A percentile compares a stretch with the other conserved stretches of the same genome.
Conservation (phyloP, 441 rosid species). For the Capsella rubella region DNA sequence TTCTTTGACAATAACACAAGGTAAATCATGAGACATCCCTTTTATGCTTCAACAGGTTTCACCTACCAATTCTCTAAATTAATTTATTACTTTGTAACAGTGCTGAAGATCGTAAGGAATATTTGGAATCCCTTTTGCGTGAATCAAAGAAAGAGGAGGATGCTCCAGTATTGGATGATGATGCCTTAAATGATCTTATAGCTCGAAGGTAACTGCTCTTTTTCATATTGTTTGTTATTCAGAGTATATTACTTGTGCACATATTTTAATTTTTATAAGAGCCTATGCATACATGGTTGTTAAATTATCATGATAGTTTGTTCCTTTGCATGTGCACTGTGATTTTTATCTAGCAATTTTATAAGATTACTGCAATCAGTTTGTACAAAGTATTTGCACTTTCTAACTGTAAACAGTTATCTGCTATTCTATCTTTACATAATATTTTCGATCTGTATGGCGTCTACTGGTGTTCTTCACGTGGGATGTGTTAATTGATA, state of each 20-base stretch:
- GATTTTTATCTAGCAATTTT: background rate
- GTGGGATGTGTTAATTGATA: background rate
- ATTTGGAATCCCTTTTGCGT: constrained; percentile 85
- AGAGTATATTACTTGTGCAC: constrained; percentile 13
- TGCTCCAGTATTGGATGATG: constrained; percentile 89
- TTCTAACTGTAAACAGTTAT: background rate
- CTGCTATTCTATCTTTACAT: background rate
- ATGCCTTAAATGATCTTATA: constrained; percentile 78
- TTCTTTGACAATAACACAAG: constrained; percentile 97
- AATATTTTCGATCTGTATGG: constrained; percentile 14
- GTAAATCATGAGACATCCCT: constrained; percentile 47
- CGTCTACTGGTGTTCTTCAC: background rate
- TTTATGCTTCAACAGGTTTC: constrained; percentile 26
- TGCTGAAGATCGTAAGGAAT: constrained; percentile 97
- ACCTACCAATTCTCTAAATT: constrained; percentile 30
- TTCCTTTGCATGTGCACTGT: constrained; percentile 15
- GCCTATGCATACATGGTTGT: constrained; percentile 16
- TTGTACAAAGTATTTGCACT: background rate
- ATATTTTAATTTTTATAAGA: background rate
- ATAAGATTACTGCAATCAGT: background rate
- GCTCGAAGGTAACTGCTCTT: constrained; percentile 80
- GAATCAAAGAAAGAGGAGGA: constrained; percentile 96
- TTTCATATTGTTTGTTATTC: constrained; percentile 34
- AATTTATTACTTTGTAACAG: constrained; percentile 50
- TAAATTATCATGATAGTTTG: background rate